phyloP scores from a whole-genome alignment of 2,329 filamentous ascomycete species.

The Aspergillus sp. region DNA sequence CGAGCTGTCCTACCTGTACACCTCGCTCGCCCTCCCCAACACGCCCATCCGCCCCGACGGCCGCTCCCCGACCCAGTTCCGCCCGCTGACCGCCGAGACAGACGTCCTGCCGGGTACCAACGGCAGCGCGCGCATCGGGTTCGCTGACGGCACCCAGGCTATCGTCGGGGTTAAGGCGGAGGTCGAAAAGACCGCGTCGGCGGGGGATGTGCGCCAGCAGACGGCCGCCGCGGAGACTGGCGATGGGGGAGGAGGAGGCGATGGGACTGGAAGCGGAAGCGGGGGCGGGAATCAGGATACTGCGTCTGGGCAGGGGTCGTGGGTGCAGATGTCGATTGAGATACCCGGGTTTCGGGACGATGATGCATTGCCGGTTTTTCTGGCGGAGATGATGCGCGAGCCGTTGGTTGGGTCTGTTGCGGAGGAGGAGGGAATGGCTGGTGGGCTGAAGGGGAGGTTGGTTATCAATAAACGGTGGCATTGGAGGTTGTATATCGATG shows the following conservation, averaged over 20 bases:
- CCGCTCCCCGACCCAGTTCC: constrained; percentile 74
- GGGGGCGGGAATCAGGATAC: constrained; percentile 17
- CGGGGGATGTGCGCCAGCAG: constrained; percentile 25
- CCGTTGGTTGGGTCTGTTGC: constrained; percentile 62
- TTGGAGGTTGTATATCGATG: constrained; percentile 93
- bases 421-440: constrained; percentile 63
- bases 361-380: constrained; percentile 76
- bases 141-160: constrained; percentile 90
- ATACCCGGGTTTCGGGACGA: constrained; percentile 87
- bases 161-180: constrained; percentile 94
- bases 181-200: constrained; percentile 60
- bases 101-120: constrained; percentile 83
- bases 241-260: constrained; percentile 13
- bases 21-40: constrained; percentile 66
- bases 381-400: constrained; percentile 81
- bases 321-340: constrained; percentile 86
- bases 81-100: constrained; percentile 80
- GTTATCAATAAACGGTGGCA: constrained; percentile 88
- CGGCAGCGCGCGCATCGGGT: constrained; percentile 85
- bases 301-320: constrained; percentile 48
- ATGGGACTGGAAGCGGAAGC: constrained; percentile 15
- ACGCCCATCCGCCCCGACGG: constrained; percentile 78
- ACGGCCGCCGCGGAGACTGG: constrained; percentile 33
- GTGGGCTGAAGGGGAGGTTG: constrained; percentile 59
- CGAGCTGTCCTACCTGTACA: constrained; percentile 91